phyloP scores from a whole-genome alignment of 148 eudicot genomes.

The Amaranthus cruentus region DNA sequence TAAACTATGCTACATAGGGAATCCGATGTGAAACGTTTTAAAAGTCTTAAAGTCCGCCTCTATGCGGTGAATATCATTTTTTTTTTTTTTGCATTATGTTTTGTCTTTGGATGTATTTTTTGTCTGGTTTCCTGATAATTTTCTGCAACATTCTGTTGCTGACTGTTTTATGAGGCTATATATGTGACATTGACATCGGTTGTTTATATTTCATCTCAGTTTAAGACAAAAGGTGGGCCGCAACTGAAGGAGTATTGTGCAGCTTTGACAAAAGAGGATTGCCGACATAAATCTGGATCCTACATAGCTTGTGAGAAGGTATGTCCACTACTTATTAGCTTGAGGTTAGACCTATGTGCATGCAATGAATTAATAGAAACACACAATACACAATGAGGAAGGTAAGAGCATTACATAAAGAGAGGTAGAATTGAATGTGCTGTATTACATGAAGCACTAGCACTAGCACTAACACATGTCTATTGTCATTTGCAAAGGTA shows the following conservation, averaged over 20 bases:
- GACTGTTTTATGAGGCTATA: not conserved
- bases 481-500: too few species aligned
- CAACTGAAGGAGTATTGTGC: conserved; percentile 89
- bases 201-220: conserved; percentile 36
- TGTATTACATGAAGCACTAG: not conserved
- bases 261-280: conserved; percentile 93
- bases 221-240: conserved; percentile 90
- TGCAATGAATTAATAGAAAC: too few species aligned
- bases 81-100: not conserved
- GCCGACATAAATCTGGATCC: conserved; percentile 73
- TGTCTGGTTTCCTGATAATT: not conserved
- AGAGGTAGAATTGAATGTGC: not conserved
- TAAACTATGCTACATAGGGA: not conserved
- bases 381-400: too few species aligned
- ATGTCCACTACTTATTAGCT: not conserved
- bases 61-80: not conserved
- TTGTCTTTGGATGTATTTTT: not conserved
- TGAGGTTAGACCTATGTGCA: too few species aligned
- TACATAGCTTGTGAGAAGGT: conserved; percentile 90
- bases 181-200: conserved; percentile 5
- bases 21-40: not conserved
- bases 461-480: too few species aligned
- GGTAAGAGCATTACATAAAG: not conserved
- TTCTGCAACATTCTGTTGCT: not conserved
- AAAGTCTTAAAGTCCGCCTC: not conserved